phyloP scores from a whole-genome alignment of 352 stramenopile genomes.

The Plasmopara halstedii region DNA sequence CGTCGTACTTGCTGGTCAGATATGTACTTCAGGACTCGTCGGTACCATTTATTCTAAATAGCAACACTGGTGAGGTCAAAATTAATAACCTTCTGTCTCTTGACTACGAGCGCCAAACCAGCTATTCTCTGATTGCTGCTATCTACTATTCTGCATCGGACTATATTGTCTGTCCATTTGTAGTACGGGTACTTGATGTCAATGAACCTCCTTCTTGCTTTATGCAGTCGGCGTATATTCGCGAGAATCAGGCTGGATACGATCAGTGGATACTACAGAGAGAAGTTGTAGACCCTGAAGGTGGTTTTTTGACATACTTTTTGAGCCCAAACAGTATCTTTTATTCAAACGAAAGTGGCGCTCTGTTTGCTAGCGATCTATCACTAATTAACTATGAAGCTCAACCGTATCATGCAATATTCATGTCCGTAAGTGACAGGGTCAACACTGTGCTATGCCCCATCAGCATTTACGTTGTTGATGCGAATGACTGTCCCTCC shows the following conservation, averaged over 20 bases:
- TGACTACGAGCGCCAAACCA: slow-evolving; percentile 29
- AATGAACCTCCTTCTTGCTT: slow-evolving; percentile 40
- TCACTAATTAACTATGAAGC: slow-evolving; percentile 16
- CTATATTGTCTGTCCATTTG: slow-evolving; percentile 33
- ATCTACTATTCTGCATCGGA: slow-evolving; percentile 22
- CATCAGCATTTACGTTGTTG: slow-evolving; percentile 23
- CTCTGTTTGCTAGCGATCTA: slow-evolving; percentile 12
- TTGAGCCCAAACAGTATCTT: slow-evolving; percentile 4
- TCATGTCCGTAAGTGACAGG: slow-evolving; percentile 12
- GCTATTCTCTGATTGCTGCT: slow-evolving; percentile 29
- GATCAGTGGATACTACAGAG: slow-evolving; percentile 13
- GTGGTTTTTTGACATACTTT: slow-evolving; percentile 3
- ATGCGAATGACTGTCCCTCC: slow-evolving; percentile 46
- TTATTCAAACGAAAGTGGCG: slow-evolving; percentile 15
- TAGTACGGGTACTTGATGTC: slow-evolving; percentile 35
- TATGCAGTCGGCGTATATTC: slow-evolving; percentile 9
- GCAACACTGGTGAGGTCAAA: slow-evolving; percentile 23
- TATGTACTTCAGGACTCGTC: slow-evolving; percentile 5
- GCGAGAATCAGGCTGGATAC: slow-evolving; percentile 26
- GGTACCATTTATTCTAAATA: slow-evolving; percentile 32
- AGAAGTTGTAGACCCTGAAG: slow-evolving; percentile 14
- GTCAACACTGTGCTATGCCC: slow-evolving; percentile 23
- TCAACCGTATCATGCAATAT: slow-evolving; percentile 5
- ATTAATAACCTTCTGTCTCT: slow-evolving; percentile 22
- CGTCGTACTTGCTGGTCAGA: neutral